These are phyloP conservation scores for Ustilago cynodontis DNA, from an alignment of 1,284 basidiomycete genomes.

Conservation along the genomic window DNA sequence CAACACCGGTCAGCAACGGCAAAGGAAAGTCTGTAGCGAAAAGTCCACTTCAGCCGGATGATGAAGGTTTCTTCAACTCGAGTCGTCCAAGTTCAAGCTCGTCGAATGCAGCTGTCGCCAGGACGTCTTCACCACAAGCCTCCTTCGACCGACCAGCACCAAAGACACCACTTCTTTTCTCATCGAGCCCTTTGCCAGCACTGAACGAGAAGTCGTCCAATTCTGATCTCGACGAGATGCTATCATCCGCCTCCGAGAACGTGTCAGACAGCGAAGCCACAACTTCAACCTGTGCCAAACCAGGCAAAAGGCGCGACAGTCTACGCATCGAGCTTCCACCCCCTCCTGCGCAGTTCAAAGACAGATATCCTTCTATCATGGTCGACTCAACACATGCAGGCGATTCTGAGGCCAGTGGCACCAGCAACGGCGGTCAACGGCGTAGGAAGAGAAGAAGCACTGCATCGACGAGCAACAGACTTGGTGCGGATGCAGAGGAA, in stretches of 20 bases:
- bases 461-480: slow-evolving; percentile 24
- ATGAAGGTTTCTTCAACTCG: slow-evolving; percentile 27
- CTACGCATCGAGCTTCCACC: slow-evolving; percentile 49
- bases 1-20: slow-evolving; percentile 10
- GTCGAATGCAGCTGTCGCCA: not conserved
- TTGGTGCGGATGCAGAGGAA: slow-evolving; percentile 20
- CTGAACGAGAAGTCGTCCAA: slow-evolving; percentile 38
- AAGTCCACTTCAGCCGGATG: slow-evolving; percentile 20
- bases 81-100: slow-evolving; percentile 1
- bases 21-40: slow-evolving; percentile 15
- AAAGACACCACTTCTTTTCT: slow-evolving; percentile 18
- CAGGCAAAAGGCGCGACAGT: slow-evolving; percentile 29
- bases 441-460: slow-evolving; percentile 32
- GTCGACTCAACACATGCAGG: slow-evolving; percentile 42
- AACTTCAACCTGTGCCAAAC: not conserved
- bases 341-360: slow-evolving; percentile 38
- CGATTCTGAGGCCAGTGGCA: slow-evolving; percentile 33
- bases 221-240: slow-evolving; percentile 26
- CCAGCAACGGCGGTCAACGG: slow-evolving; percentile 2
- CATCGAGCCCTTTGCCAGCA: slow-evolving; percentile 23
- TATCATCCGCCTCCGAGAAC: slow-evolving; percentile 17
- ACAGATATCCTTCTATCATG: slow-evolving; percentile 39
- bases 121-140: not conserved
- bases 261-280: slow-evolving; percentile 22
- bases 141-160: not conserved